Base-by-base conservation (phyloP, 1,284 basidiomycete species). In the Cryptococcus sp. region DNA sequence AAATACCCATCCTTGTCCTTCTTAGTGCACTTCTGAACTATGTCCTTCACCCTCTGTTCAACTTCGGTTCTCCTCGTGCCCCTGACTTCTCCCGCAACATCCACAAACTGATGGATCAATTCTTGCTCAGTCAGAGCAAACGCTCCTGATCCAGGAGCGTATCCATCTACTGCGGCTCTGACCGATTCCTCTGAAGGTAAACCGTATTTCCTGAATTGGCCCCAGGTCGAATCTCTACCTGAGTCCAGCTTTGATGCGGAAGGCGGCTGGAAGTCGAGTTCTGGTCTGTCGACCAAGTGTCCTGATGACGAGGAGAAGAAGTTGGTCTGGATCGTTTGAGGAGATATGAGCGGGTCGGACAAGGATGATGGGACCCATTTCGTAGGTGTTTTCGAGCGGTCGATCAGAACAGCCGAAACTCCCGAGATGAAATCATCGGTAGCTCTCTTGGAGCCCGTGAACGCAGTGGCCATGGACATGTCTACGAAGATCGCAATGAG, bases 361-460 rank as follows among this genome's bases (percentile, higher is more conserved):
- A 61, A 80, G 74, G 79, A 90, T 87, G 80, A 90, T 88, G 59
- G 82, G 79, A 29, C 49, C 75, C 75, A 78, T 19, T 64, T 54
- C 45, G 74, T 66, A 40, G 69, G 65, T 20, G 67, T 69, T 65
- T 71, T 78, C 54, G 67, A 76, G 74, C 88, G 91, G n/a, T 86
- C 78, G 46, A 89, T 76, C 34, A 97, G 78, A 26, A 91, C 84
- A 46, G 87, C 83, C 16, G 81, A 85, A 39, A 96, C 89, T 26
- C 93, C 93, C 20, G 84, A 86, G 54, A 80, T 70, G 78, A 97
- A 96, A 79, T 97, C 93, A 25, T 86, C 82, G 68, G 84, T 89
- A 39, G 85, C 87, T 59, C 85, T 87, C 70, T 73, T 72, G 19
- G 58, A 50, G 10, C 68, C 69, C 37, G 62, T 57, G 41, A 70